phyloP scores from a whole-genome alignment of 2,329 filamentous ascomycete species.

The Pseudogymnoascus sp. region DNA sequence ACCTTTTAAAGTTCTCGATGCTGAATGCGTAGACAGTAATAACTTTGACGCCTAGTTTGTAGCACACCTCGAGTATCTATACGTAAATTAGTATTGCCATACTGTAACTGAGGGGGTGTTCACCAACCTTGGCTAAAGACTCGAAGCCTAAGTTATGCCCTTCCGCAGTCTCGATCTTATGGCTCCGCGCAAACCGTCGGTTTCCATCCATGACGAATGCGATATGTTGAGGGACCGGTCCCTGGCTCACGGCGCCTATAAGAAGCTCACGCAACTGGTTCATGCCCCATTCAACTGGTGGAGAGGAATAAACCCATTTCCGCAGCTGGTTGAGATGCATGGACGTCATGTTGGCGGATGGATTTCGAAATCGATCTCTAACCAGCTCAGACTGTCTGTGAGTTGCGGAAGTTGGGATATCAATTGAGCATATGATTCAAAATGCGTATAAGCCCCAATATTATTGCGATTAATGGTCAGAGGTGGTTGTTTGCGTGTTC shows the following conservation, averaged over 20 bases:
- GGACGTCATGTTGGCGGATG: conserved; percentile 33
- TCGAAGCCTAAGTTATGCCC: conserved; percentile 95
- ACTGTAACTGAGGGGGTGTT: neutral
- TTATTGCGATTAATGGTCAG: neutral
- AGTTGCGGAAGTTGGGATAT: neutral
- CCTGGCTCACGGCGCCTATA: conserved; percentile 82
- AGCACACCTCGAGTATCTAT: conserved; percentile 92
- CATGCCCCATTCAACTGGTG: conserved; percentile 85
- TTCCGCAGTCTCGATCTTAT: conserved; percentile 92
- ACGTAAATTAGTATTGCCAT: neutral
- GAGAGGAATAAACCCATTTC: conserved; percentile 77
- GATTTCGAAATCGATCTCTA: neutral
- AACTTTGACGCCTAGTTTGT: conserved; percentile 92
- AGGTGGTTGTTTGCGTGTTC: neutral
- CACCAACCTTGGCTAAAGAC: conserved; percentile 71
- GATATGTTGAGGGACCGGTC: conserved; percentile 86
- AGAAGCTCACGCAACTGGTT: conserved; percentile 72
- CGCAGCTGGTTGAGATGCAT: conserved; percentile 54
- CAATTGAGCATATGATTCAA: neutral
- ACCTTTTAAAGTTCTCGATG: conserved; percentile 97
- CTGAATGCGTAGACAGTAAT: conserved; percentile 98
- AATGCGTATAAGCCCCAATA: neutral
- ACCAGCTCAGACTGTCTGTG: neutral
- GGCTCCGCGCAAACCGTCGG: conserved; percentile 78
- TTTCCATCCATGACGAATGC: conserved; percentile 99